Base-by-base conservation (phyloP, 345 rosid genomes). In the Ceriops zippeliana region DNA sequence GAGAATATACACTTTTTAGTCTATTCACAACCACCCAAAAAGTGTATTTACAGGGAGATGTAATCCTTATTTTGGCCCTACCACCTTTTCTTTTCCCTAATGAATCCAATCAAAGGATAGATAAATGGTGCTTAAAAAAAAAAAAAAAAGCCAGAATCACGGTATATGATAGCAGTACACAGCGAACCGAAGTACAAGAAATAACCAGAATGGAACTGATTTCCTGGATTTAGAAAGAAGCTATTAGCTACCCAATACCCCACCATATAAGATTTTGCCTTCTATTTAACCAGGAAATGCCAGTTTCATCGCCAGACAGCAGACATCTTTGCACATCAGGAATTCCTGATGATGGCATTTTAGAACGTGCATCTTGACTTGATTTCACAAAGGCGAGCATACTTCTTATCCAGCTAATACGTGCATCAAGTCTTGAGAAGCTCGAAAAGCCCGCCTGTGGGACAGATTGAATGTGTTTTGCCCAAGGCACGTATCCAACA, bases 361-460 rank as follows among this genome's bases (percentile, higher is more conserved):
- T 28, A 13, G 24, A 51, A 70, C 52, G 35, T 53, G 66, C 71
- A 65, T 19, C 37, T 35, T 56, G 53, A 68, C 35, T 28, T 47
- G 0, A 52, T 62, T 20, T 68, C 70, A 38, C n/a, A 57, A 67
- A 51, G 38, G 60, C 59, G 11, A 58, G 35, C 61, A 9, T 20
- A 28, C 16, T 31, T 42, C 70, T 61, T 24, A 38, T 22, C 10
- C 54, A 49, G 51, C 2, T 37, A 51, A 67, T 37, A 56, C n/a
- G 72, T 22, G 32, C 28, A 26, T 37, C 58, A 35, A 34, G 58
- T 64, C 63, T 68, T 17, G 63, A 71, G 79, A 56, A 58, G 63
- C 62, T 63, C 69, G 19, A 30, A 51, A 67, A 24, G 53, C 16
- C 62, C 11, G 27, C 60, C 34, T 24, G 52, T 46, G 38, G 52